Percentiles rank a stretch among this genome's conserved stretches.
phyloP scores from a whole-genome alignment of 2,329 filamentous ascomycete genomes.

The Colletotrichum cuscutae region DNA sequence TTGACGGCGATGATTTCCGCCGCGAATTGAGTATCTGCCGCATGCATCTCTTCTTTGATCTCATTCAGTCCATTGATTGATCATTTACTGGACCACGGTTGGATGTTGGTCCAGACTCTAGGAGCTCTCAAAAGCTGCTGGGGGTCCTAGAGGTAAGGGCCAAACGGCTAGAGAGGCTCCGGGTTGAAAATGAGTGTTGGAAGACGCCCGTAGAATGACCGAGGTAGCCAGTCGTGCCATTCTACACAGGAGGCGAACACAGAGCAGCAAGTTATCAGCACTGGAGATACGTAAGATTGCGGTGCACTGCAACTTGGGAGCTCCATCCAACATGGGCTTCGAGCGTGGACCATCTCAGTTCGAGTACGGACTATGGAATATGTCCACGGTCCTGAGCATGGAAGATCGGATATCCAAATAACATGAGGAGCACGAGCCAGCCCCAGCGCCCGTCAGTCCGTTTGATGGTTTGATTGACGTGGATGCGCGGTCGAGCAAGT shows the following conservation, averaged over 20 bases:
- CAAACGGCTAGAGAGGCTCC: background rate
- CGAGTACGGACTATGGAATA: background rate
- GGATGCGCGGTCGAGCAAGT: conserved; percentile 1
- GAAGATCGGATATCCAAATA: conserved; percentile 8
- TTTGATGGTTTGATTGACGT: conserved; percentile 21
- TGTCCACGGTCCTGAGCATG: conserved; percentile 7
- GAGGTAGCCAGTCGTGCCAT: conserved; percentile 11
- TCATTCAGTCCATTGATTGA: background rate
- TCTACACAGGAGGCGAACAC: background rate
- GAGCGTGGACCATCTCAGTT: background rate
- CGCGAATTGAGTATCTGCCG: conserved; percentile 5
- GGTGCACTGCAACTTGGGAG: background rate
- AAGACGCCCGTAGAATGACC: conserved; percentile 6
- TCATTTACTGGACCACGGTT: conserved; percentile 13
- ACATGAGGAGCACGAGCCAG: conserved; percentile 23
- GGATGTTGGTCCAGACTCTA: conserved; percentile 4
- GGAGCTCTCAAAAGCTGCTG: background rate
- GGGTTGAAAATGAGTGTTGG: conserved; percentile 3
- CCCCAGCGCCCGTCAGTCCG: conserved; percentile 9
- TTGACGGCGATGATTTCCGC: conserved; percentile 4
- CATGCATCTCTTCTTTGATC: background rate
- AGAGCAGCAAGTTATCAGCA: background rate
- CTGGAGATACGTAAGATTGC: conserved; percentile 16
- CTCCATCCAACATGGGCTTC: conserved; percentile 3
- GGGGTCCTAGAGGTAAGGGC: background rate